Base-by-base conservation (phyloP, 2,329 filamentous ascomycete genomes). In the Diaporthe vexans region DNA sequence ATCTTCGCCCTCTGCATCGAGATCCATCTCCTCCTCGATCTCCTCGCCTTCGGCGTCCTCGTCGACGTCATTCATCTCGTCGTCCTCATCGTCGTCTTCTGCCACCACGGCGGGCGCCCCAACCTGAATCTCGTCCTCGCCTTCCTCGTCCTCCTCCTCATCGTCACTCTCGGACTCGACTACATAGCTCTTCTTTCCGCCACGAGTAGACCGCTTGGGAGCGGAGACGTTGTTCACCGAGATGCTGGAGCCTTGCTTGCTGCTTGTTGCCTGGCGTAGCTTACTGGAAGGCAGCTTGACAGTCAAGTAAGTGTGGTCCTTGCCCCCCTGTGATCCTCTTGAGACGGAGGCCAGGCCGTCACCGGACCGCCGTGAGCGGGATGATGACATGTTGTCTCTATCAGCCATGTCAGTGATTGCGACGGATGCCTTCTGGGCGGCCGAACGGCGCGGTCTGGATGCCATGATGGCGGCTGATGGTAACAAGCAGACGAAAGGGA, bases 181-280 rank as follows among this genome's bases (percentile, higher is more conserved):
- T 48, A 90, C 88, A 72, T 91, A 91, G 77, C 86, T 91, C 82
- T 91, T 91, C 82, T 90, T 89, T 24, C 85, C 85, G 8, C 87
- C 88, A 11, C 89, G 86, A 74, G 88, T 89, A 8, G 79, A 77
- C 65, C 89, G 85, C 78, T 88, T 89, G 51, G 87, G 86, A 35
- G 85, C 82, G 65, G 89, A 87, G 77, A 88, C 85, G 40, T 80
- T 79, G 73, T 76, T 79, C 76, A 77, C 79, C 40, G 77, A 79
- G 76, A 78, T 79, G 76, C 76, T 78, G 48, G 76, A 77, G 59
- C 83, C 82, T 57, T 81, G 78, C 63, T 82, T 83, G 59, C 80
- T 83, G 56, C 84, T 84, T 9, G 86, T 87, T 61, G 86, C 84
- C 78, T 89, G 88, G 76, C 88, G 87, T 71, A 87, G 84, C 80